Base-by-base conservation (phyloP, 176 grass and related monocot species). In the Triticum urartu region DNA sequence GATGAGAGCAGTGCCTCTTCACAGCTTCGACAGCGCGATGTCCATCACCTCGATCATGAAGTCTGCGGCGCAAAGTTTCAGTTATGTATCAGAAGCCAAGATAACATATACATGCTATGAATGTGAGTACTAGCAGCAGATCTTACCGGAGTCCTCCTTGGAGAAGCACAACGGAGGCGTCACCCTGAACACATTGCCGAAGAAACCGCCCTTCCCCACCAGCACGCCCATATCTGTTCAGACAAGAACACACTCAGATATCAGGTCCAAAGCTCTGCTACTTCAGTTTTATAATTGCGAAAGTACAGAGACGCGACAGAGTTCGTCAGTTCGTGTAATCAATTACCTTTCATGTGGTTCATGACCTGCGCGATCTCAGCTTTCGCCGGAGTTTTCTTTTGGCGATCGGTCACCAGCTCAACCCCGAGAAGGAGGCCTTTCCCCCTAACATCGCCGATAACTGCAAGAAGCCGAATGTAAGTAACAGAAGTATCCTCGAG, bases 371-470 rank as follows among this genome's bases (percentile, higher is more conserved):
- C 77, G 40, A 95, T 91, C 43, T 98, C 96, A 88, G 65, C 84
- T 85, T 94, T 98, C 21, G 96, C 96, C 2, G 96, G 96, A 12
- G 90, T 95, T 88, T 98, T 98, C 75, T 92, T 79, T 75, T 92
- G 68, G 64, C 11, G 93, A 58, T 98, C 96, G 4, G 91, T 95
- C 15, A 98, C 96, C 76, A 98, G 79, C 88, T 98, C 96, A 36
- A 91, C 90, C 83, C 96, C 93, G 50, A 98, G 96, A 83, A 98
- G 92, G 66, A 98, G 82, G 28, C 96, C 96, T 86, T 85, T 93
- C 48, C 93, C 96, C 86, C 96, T 94, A 42, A 98, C 91, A 64
- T 98, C 96, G 59, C 93, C 96, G 1, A 98, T 98, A 52, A 98
- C 93, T 94, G 79, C 22, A 75, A 75, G 0, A 88, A 18, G 14